Conservation (phyloP, 2,329 filamentous ascomycete species). For the Thielaviopsis ethacetica region DNA sequence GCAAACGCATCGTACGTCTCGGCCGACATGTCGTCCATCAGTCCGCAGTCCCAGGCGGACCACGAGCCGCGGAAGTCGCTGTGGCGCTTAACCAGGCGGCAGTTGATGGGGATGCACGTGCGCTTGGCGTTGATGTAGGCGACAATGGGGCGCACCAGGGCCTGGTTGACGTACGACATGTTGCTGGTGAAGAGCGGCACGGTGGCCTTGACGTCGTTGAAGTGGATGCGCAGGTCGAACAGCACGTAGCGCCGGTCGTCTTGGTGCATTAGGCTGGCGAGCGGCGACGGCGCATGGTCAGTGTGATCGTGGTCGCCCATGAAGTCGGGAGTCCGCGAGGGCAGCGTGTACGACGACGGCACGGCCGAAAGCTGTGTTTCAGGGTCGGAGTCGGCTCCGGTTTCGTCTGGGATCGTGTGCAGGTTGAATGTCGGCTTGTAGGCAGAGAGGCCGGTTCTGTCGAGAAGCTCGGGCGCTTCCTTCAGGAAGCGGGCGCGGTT, state of each 20-base stretch:
- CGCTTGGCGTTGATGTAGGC: conserved; percentile 94
- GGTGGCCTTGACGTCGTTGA: conserved; percentile 85
- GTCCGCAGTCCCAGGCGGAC: conserved; percentile 82
- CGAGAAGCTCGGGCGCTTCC: conserved; percentile 10
- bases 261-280: conserved; percentile 15
- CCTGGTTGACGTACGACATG: conserved; percentile 90
- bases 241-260: conserved; percentile 68
- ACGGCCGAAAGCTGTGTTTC: conserved; percentile 7
- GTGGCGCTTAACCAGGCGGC: conserved; percentile 78
- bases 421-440: conserved; percentile 10
- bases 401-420: conserved; percentile 1
- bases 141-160: conserved; percentile 85
- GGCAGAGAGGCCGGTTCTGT: conserved; percentile 10
- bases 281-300: conserved; percentile 2
- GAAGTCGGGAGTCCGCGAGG: conserved; percentile 5
- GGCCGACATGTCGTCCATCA: conserved; percentile 84
- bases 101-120: conserved; percentile 90
- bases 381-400: conserved; percentile 1
- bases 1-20: conserved; percentile 95
- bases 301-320: conserved; percentile 11
- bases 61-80: conserved; percentile 89
- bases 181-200: conserved; percentile 87
- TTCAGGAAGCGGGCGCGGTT: conserved; percentile 30
- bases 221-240: conserved; percentile 85
- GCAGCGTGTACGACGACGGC: conserved; percentile 9